Percentiles rank a stretch among this genome's conserved stretches.
Conservation (phyloP, 257 asterid genomes). For the Solanum pimpinellifolium region DNA sequence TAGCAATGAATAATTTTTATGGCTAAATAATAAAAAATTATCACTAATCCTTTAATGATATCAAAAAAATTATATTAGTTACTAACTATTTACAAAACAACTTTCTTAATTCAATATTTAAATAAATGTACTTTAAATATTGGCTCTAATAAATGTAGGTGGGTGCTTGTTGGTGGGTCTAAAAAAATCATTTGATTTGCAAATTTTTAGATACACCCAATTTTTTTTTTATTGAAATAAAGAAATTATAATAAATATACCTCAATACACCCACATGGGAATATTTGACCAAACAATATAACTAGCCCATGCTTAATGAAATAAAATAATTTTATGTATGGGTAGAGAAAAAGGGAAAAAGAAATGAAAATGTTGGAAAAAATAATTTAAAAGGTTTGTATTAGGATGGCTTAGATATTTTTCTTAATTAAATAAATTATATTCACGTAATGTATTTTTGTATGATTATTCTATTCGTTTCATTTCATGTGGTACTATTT, state of each 20-base stretch:
- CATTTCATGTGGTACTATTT: not conserved
- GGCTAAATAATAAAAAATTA: not conserved
- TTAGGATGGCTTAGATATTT: not conserved
- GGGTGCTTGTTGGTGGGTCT: not conserved
- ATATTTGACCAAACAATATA: not conserved
- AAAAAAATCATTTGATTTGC: not conserved
- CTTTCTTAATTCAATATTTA: not conserved
- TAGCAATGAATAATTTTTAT: not conserved
- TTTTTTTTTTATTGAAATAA: not conserved
- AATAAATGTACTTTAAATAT: not conserved
- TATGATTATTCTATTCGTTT: not conserved
- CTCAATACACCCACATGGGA: not conserved
- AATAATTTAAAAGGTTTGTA: not conserved
- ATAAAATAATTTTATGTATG: not conserved
- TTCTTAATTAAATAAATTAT: not conserved
- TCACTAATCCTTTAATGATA: not conserved
- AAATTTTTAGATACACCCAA: not conserved
- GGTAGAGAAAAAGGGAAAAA: not conserved
- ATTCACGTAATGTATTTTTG: not conserved
- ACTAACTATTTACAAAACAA: not conserved
- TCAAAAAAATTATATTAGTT: not conserved
- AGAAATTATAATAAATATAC: not conserved
- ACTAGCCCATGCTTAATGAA: not conserved
- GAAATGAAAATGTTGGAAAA: not conserved
- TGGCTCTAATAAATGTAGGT: not conserved